Evolutionary conservation across 768 basidiomycete species (phyloP).

Genomic region (Amanita inopinata): DNA sequence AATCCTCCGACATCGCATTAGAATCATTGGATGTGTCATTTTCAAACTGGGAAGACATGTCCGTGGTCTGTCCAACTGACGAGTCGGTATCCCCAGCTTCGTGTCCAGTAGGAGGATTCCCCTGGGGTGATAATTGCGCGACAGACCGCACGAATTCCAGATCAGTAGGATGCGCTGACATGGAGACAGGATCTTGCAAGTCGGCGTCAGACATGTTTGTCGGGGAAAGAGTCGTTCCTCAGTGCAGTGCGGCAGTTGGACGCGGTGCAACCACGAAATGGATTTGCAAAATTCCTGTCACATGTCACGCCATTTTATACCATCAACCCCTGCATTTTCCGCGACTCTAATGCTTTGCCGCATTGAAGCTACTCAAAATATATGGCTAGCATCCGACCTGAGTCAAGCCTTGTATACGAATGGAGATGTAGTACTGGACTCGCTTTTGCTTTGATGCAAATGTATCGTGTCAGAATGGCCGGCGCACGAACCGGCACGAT

Average conservation of each 20-base stretch:
- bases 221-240: not conserved
- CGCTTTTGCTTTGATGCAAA: too few relatives aligned
- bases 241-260: not conserved
- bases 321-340: too few relatives aligned
- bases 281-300: not conserved
- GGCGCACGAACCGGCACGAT: too few relatives aligned
- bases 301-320: slow-evolving; percentile 6
- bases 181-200: too few relatives aligned
- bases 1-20: slow-evolving; percentile 2
- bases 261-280: not conserved
- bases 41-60: slow-evolving; percentile 5
- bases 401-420: too few relatives aligned
- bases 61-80: slow-evolving; percentile 7
- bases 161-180: not conserved
- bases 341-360: too few relatives aligned
- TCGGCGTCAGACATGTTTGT: too few relatives aligned
- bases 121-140: not conserved
- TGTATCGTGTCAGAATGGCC: too few relatives aligned
- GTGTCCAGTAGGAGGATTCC: slow-evolving; percentile 22
- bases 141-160: not conserved
- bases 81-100: slow-evolving; percentile 23
- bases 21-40: not conserved
- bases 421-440: too few relatives aligned
- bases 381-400: too few relatives aligned
- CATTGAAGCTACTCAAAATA: too few relatives aligned